Evolutionary conservation across 1,139 yeast species (phyloP), one percentile per base, ranked within the genome.

Genomic region (Saccharomyces hybrid): DNA sequence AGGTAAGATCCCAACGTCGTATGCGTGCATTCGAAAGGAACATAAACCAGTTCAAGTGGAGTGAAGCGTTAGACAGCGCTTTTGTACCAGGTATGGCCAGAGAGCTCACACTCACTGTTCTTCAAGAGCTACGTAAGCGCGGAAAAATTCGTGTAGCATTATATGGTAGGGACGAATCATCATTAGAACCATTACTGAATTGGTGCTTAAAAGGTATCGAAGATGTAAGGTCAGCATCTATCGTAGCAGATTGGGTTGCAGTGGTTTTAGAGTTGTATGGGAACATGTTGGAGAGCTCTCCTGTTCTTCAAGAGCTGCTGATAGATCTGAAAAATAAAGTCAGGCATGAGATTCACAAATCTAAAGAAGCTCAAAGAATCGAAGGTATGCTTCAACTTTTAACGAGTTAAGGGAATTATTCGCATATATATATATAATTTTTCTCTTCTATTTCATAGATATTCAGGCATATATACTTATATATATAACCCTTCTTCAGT

Each of bases 361-460:
- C 97, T 50, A 82, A 83, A 67, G 96, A 91, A 68, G 96, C 98
- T 7, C 86, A 85, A 70, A 86, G 83, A 68, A 83, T 93, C 51
- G 89, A 87, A 64, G 99, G 99, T 57, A 93, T 93, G 98, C 77
- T 93, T 64, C 95, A 89, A 70, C 73, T 93, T 61, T 77, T 91
- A 63, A 82, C 78, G n/a, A 70, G 66, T 58, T 72, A 41, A 52
- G 20, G 2, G 9, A 20, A 38, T 13, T 38, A 38, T 38, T 48
- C 30, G 42, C 38, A 16, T 30, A 48, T 48, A n/a, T 48, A n/a
- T 31, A 11, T 25, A 14, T 20, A 16, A 31, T 31, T 48, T 20
- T 20, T 46, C 14, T 9, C 26, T 20, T 20, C 20, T 31, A 28
- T 16, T 27, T 42, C 5, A 48, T 26, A 41, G 31, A 23, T 31